phyloP scores from a whole-genome alignment of 108 stramenopile genomes.

The Epipyxis sp. region DNA sequence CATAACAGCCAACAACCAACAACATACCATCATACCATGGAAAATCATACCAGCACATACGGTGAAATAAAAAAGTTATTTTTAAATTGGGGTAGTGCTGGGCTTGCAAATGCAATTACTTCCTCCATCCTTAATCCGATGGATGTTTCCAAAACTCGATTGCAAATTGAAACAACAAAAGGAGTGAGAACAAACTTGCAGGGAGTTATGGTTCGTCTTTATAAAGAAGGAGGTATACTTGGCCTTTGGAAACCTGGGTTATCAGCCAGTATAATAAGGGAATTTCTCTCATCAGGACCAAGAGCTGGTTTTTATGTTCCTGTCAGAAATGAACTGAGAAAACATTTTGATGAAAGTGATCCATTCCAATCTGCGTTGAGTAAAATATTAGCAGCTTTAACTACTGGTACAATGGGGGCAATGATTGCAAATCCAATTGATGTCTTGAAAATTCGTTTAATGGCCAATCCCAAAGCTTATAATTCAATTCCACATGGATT shows the following conservation, averaged over 20 bases:
- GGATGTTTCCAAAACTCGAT: background rate
- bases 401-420: background rate
- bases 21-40: too few species aligned
- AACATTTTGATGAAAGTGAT: background rate
- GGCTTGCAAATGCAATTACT: slow-evolving; percentile 4
- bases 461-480: background rate
- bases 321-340: background rate
- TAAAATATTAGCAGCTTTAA: background rate
- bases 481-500: background rate
- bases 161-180: background rate
- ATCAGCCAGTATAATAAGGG: background rate
- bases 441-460: slow-evolving; percentile 4
- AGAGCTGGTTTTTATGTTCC: slow-evolving; percentile 23
- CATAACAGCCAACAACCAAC: too few species aligned
- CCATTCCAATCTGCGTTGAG: background rate
- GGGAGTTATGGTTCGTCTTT: too few species aligned
- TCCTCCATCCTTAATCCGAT: slow-evolving; percentile 8
- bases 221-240: background rate
- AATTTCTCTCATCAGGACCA: background rate
- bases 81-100: background rate
- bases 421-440: slow-evolving; percentile 3
- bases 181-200: background rate
- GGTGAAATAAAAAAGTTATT: too few species aligned
- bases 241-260: slow-evolving; percentile 19
- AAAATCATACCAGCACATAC: too few species aligned